These are phyloP conservation scores for Penicillium malachiteum DNA, from an alignment of 495 filamentous ascomycete species.

Conservation along the genomic window DNA sequence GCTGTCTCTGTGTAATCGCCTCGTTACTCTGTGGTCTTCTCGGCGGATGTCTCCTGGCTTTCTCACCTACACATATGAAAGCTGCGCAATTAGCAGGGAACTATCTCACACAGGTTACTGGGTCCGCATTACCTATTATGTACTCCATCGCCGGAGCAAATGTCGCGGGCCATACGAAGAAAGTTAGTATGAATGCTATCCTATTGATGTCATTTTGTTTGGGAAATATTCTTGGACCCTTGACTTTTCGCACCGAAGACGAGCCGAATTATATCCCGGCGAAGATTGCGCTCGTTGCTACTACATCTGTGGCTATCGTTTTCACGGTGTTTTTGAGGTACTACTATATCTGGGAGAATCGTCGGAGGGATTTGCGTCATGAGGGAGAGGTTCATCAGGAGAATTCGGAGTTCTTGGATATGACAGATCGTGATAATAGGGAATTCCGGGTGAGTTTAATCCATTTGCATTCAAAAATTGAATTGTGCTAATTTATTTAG, in stretches of 20 bases:
- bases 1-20: constrained; percentile 47
- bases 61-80: constrained; percentile 38
- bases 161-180: constrained; percentile 50
- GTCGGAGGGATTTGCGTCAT: constrained; percentile 27
- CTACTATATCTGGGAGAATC: constrained; percentile 51
- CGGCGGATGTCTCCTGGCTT: constrained; percentile 61
- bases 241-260: constrained; percentile 47
- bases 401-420: constrained; percentile 35
- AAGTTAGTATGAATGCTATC: constrained; percentile 57
- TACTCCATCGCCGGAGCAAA: constrained; percentile 47
- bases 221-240: constrained; percentile 58
- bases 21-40: constrained; percentile 43
- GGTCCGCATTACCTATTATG: constrained; percentile 36
- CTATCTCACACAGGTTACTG: constrained; percentile 41
- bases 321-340: constrained; percentile 33
- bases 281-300: constrained; percentile 58
- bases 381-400: constrained; percentile 16
- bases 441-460: constrained; percentile 29
- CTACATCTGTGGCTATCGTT: constrained; percentile 39
- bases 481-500: constrained; percentile 12
- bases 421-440: constrained; percentile 39
- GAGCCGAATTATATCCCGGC: constrained; percentile 56
- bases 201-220: constrained; percentile 59
- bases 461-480: constrained; percentile 25
- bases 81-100: constrained; percentile 36